Percentiles rank a stretch among this genome's conserved stretches.
phyloP scores from a whole-genome alignment of 2,329 filamentous ascomycete species.

The Periconia sp. region DNA sequence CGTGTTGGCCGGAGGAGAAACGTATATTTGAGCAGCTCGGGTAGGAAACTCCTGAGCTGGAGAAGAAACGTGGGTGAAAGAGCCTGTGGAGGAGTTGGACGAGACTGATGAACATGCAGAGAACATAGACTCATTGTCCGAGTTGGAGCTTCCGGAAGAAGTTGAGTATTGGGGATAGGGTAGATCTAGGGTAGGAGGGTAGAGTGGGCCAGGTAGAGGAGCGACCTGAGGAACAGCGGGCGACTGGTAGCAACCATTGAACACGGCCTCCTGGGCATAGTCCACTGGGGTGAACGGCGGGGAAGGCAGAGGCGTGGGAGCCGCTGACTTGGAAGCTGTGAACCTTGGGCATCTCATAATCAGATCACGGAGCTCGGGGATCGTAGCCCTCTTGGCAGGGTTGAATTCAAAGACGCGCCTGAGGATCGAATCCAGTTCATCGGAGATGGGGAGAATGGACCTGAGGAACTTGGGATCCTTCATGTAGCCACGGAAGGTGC shows the following conservation, averaged over 20 bases:
- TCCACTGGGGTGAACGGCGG: constrained; percentile 52
- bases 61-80: constrained; percentile 38
- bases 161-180: constrained; percentile 37
- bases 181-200: constrained; percentile 32
- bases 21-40: constrained; percentile 43
- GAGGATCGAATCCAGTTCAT: constrained; percentile 87
- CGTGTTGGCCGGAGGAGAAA: constrained; percentile 43
- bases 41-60: constrained; percentile 34
- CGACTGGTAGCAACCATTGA: constrained; percentile 36
- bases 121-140: constrained; percentile 49
- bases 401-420: constrained; percentile 86
- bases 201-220: constrained; percentile 38
- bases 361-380: constrained; percentile 77
- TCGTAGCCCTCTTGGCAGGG: constrained; percentile 80
- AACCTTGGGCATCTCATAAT: constrained; percentile 80
- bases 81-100: constrained; percentile 44
- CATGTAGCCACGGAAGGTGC: constrained; percentile 90
- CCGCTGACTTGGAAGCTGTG: constrained; percentile 59
- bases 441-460: constrained; percentile 88
- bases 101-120: constrained; percentile 46
- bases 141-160: constrained; percentile 46
- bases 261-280: constrained; percentile 36
- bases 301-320: constrained; percentile 50
- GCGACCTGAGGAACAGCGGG: constrained; percentile 35
- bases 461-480: constrained; percentile 86